phyloP scores from a whole-genome alignment of 1,139 yeast species.

The Neolecta irregularis region DNA sequence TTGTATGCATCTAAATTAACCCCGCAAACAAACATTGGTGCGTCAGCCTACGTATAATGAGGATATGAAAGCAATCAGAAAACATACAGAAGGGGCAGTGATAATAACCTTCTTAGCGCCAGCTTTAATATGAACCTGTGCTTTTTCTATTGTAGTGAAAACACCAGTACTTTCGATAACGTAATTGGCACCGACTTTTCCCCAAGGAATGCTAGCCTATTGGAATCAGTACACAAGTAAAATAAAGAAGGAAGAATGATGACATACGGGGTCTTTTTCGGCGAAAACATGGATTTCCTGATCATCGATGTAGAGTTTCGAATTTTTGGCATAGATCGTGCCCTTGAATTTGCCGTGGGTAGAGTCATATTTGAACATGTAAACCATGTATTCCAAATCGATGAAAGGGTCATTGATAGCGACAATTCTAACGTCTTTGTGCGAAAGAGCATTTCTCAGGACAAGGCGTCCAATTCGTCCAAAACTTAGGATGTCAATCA shows the following conservation, averaged over 20 bases:
- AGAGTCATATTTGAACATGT: constrained; percentile 80
- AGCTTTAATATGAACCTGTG: constrained; percentile 63
- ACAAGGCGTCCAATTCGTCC: constrained; percentile 77
- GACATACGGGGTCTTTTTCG: constrained; percentile 67
- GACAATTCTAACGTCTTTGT: constrained; percentile 58
- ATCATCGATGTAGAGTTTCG: constrained; percentile 49
- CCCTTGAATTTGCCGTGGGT: constrained; percentile 68
- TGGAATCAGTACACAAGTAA: no score
- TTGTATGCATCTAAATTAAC: constrained; percentile 64
- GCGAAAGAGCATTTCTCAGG: constrained; percentile 48
- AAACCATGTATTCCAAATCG: constrained; percentile 67
- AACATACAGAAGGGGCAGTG: constrained; percentile 55
- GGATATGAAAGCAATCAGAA: neutral
- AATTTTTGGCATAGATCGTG: constrained; percentile 45
- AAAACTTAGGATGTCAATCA: constrained; percentile 26
- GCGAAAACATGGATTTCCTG: constrained; percentile 51
- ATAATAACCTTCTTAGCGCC: constrained; percentile 85
- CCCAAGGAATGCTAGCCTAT: constrained; percentile 80
- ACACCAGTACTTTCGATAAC: constrained; percentile 85
- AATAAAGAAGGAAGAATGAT: no score
- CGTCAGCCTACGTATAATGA: constrained; percentile 32
- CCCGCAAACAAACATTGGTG: constrained; percentile 81
- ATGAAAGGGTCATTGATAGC: constrained; percentile 79
- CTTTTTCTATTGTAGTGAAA: constrained; percentile 65
- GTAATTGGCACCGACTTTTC: constrained; percentile 51